Evolutionary conservation across 129 eudicot genomes (phyloP), one percentile per base, ranked within the genome.

Genomic region (Lonicera japonica): DNA sequence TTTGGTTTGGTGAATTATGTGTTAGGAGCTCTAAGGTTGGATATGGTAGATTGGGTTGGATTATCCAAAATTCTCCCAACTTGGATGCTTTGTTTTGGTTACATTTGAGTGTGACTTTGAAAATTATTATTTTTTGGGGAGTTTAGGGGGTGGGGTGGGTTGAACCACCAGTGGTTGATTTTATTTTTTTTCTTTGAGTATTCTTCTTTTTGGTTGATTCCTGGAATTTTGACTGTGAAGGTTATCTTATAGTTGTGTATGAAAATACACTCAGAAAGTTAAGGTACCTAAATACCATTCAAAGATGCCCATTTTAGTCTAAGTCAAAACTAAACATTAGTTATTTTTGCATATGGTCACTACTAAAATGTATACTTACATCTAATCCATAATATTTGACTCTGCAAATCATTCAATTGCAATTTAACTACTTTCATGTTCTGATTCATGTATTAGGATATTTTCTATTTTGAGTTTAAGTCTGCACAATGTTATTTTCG

Each of bases 1-100:
- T 74, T 65, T 77, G 70, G 73, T 74, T 70, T 70, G 83, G 78
- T 72, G 71, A 48, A 67, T 40, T 57, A 55, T 57, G 36, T 29
- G 36, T 29, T 29, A 29, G 36, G 36, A 29, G 4, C 36, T 6
- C 36, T 1, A 29, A 29, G 36, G 36, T 29, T 29, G 36, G 36
- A 29, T 29, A 29, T 29, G 36, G 36, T 29, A 29, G 36, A 29
- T 63, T 24, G 34, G 29, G 25, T 29, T 68, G 73, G 77, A 66
- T 60, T 34, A 43, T 70, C 68, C 53, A 16, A 54, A 60, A 41
- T 16, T 20, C 48, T 10, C 39, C 21, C 25, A 38, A 54, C 17
- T 68, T 54, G 64, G 60, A 70, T 76, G 52, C 68, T 20, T 55
- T 16, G 58, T 56, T 77, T 67, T 29, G 36, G 2, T 29, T 29